Base-by-base conservation (phyloP, 2,329 filamentous ascomycete genomes). In the Colletotrichum incanum region DNA sequence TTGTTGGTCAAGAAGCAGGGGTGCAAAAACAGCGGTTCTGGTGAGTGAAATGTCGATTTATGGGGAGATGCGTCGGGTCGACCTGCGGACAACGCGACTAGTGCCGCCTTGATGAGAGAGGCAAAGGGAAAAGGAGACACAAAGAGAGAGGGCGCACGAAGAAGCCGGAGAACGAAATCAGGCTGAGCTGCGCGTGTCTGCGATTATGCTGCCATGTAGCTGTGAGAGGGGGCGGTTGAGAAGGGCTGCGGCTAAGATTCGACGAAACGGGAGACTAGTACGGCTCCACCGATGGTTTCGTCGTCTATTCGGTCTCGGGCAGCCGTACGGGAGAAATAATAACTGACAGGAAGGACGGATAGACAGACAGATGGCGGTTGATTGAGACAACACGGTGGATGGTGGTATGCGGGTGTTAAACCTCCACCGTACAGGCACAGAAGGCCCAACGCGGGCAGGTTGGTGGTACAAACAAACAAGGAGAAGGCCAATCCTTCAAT, bases 161-260 rank as follows among this genome's bases (percentile, higher is more conserved):
- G 54, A 55, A 47, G 18, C 23, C 6, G 16, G 54, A 65, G 31
- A 9, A 45, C 47, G 23, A 39, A 60, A 72, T 71, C 71, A 73
- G 67, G 71, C 67, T 72, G 71, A 54, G 61, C 56, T 71, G 55
- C 41, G 67, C 62, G 56, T 58, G 20, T 49, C 37, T 71, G 67
- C 71, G 67, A 73, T 66, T 47, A 62, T 67, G 67, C 61, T 67
- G 61, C 67, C 62, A 61, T 50, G 50, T 50, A 58, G 47, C 54
- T 49, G 65, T 66, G 34, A 55, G 67, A 73, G 50, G 71, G 71
- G 71, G 67, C 67, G 70, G 59, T 71, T 71, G 61, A 62, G 50
- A 62, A 65, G 56, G 52, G 61, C 61, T 73, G 62, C 61, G 71
- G 67, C 71, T 73, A 67, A 67, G 61, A 71, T 62, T 73, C 67